A percentile compares a stretch with the other conserved stretches of the same genome.
These are phyloP conservation scores for Ustilago esculenta DNA, from an alignment of 1,284 basidiomycete genomes.

Conservation along the genomic window DNA sequence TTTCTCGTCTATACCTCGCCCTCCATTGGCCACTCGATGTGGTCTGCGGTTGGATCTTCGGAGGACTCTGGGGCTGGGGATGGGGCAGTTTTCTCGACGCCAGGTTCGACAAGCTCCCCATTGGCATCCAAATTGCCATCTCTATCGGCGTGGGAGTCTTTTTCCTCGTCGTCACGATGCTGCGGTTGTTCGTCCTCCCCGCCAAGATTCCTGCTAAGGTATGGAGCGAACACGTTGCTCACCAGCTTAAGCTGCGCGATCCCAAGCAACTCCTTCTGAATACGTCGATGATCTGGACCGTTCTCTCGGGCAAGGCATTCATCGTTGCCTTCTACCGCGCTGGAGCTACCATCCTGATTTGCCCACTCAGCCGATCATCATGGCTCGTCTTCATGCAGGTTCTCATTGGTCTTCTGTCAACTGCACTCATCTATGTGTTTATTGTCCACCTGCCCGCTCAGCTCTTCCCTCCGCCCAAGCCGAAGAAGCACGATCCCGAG, in stretches of 20 bases:
- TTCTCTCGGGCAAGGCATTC: slow-evolving; percentile 9
- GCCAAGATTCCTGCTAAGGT: slow-evolving; percentile 24
- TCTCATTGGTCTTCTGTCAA: slow-evolving; percentile 16
- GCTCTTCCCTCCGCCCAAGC: slow-evolving; percentile 24
- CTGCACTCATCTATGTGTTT: slow-evolving; percentile 16
- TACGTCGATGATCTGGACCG: slow-evolving; percentile 21
- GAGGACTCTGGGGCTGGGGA: slow-evolving; percentile 25
- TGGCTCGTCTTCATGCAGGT: slow-evolving; percentile 34
- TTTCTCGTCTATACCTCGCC: slow-evolving; percentile 26
- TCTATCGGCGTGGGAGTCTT: slow-evolving; percentile 11
- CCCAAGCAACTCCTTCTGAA: slow-evolving; percentile 27
- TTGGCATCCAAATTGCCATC: slow-evolving; percentile 21
- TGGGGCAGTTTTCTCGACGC: slow-evolving; percentile 16
- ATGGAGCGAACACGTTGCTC: slow-evolving; percentile 22
- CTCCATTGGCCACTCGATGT: slow-evolving; percentile 28
- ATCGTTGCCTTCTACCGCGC: slow-evolving; percentile 17
- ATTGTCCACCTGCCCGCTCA: slow-evolving; percentile 18
- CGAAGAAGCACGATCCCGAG: slow-evolving; percentile 19
- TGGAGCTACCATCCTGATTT: slow-evolving; percentile 18
- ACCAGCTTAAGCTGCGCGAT: slow-evolving; percentile 16
- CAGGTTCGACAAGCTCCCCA: slow-evolving; percentile 10
- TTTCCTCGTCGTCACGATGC: slow-evolving; percentile 17
- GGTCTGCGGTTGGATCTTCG: slow-evolving; percentile 20
- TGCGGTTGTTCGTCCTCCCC: slow-evolving; percentile 18
- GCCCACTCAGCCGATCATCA: slow-evolving; percentile 23